phyloP scores from a whole-genome alignment of 1,284 basidiomycete species.

The Puccinia hordei region DNA sequence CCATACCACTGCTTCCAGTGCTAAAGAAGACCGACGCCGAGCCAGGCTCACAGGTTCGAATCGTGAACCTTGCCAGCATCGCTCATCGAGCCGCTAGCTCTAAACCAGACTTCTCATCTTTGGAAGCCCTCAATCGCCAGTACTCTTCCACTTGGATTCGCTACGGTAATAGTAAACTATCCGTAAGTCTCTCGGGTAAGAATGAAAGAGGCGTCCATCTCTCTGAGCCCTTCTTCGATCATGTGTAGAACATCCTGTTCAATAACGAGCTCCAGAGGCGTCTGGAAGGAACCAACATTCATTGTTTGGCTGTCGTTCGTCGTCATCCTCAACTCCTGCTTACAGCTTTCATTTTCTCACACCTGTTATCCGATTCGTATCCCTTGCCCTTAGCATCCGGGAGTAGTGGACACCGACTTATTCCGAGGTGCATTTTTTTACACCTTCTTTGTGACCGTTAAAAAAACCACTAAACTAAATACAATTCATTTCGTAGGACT shows the following conservation, averaged over 20 bases:
- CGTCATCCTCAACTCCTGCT: too few species aligned
- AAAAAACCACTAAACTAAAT: not conserved
- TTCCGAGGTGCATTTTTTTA: constrained; percentile 7
- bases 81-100: not conserved
- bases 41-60: constrained; percentile 5
- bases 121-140: constrained; percentile 30
- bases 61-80: constrained; percentile 38
- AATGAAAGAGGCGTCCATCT: too few species aligned
- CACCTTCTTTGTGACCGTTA: not conserved
- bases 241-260: constrained; percentile 37
- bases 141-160: constrained; percentile 24
- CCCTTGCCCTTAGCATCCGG: constrained; percentile 28
- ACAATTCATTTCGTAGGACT: not conserved
- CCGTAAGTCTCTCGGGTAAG: constrained; percentile 28
- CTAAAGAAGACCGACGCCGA: constrained; percentile 9
- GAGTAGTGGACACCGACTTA: constrained; percentile 34
- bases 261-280: constrained; percentile 39
- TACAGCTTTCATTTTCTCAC: too few species aligned
- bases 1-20: constrained; percentile 16
- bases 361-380: too few species aligned
- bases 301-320: constrained; percentile 42
- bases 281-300: constrained; percentile 37
- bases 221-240: too few species aligned
- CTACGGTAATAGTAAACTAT: constrained; percentile 37
- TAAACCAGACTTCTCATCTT: constrained; percentile 20